Evolutionary conservation across 805 yeast species (phyloP).

Genomic region (Saccharomycopsis sp.): DNA sequence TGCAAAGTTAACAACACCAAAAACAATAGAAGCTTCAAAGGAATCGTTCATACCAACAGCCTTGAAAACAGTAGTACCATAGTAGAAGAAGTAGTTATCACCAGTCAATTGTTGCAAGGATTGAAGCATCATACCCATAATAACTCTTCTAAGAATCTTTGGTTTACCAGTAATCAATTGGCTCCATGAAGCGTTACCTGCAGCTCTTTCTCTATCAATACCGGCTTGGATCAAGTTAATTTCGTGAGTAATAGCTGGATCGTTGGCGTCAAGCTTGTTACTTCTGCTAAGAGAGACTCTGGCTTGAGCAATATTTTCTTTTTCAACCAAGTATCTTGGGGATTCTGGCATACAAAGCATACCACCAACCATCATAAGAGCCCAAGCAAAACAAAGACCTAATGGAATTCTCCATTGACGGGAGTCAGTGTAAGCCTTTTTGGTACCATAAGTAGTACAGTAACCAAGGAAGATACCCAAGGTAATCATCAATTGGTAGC

Average conservation of each 20-base stretch:
- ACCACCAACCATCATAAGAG: conserved; percentile 32
- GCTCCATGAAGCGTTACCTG: conserved; percentile 61
- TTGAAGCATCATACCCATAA: conserved; percentile 50
- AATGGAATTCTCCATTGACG: conserved; percentile 69
- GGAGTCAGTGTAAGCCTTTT: conserved; percentile 32
- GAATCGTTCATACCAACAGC: conserved; percentile 36
- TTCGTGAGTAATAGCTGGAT: conserved; percentile 49
- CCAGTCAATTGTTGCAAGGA: conserved; percentile 63
- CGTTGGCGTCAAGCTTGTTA: conserved; percentile 49
- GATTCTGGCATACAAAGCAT: conserved; percentile 63
- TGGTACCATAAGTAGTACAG: conserved; percentile 60
- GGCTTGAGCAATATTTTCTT: conserved; percentile 46
- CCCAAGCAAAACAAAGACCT: conserved; percentile 41
- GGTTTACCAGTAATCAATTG: conserved; percentile 62
- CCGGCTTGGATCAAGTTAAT: conserved; percentile 49
- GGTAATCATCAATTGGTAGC: conserved; percentile 65
- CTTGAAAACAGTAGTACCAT: conserved; percentile 47
- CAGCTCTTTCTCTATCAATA: conserved; percentile 52
- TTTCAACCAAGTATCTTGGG: conserved; percentile 55
- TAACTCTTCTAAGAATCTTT: conserved; percentile 40
- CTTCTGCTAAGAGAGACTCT: conserved; percentile 47
- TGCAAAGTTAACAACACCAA: conserved; percentile 46
- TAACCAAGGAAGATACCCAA: conserved; percentile 67
- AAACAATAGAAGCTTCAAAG: conserved; percentile 46
- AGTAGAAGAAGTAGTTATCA: conserved; percentile 58